phyloP scores from a whole-genome alignment of 75 land plant species.

The Pseudotsuga menziesii region DNA sequence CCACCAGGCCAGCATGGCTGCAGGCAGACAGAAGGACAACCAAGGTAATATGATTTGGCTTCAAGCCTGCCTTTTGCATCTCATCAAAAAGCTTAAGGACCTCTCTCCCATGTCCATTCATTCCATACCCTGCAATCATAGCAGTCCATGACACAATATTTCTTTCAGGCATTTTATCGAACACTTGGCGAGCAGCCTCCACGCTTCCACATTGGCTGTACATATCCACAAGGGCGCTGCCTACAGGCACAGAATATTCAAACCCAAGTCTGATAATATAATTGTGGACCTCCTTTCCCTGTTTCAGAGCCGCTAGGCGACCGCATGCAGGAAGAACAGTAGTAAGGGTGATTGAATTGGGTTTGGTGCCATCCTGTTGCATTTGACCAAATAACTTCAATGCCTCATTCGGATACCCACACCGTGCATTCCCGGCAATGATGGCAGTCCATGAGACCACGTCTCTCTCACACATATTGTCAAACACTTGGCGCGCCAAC shows the following conservation, averaged over 20 bases:
- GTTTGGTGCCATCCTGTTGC: conserved; percentile 29
- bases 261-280: conserved; percentile 35
- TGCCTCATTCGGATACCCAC: conserved; percentile 22
- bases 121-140: conserved; percentile 48
- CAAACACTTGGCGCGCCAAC: conserved; percentile 34
- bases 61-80: conserved; percentile 31
- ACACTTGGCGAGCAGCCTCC: conserved; percentile 19
- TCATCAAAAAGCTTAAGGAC: conserved; percentile 39
- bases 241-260: conserved; percentile 36
- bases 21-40: conserved; percentile 13
- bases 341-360: conserved; percentile 45
- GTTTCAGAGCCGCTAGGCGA: conserved; percentile 9
- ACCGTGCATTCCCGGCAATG: conserved; percentile 24
- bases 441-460: conserved; percentile 53
- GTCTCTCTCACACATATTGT: conserved; percentile 35
- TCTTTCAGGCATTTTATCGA: conserved; percentile 22
- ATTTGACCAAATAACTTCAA: conserved; percentile 31
- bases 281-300: conserved; percentile 37
- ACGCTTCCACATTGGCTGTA: conserved; percentile 38
- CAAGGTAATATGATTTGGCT: conserved; percentile 10
- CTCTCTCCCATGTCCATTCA: conserved; percentile 22
- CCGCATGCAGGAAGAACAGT: conserved; percentile 51
- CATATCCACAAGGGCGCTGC: conserved; percentile 42
- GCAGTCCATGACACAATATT: conserved; percentile 51
- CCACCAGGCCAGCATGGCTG: conserved; percentile 7